Conservation (phyloP, 2,329 filamentous ascomycete species). For the Rhinocladiella similis region DNA sequence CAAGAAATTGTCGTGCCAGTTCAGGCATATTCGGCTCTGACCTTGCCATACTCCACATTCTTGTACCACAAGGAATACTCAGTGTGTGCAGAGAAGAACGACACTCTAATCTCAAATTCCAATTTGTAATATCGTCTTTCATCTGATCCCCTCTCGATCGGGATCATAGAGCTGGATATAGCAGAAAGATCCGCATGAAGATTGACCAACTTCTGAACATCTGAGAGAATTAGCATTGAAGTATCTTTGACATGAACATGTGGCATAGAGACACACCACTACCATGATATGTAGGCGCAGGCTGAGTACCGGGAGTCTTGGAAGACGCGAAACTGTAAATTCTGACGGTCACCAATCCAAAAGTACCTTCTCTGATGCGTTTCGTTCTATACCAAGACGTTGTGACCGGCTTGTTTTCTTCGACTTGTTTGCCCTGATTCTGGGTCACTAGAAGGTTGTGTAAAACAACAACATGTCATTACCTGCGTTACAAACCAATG, state of each 20-base stretch:
- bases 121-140: conserved; percentile 18
- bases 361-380: no score
- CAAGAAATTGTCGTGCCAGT: no score
- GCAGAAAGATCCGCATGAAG: conserved; percentile 20
- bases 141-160: conserved; percentile 16
- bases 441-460: neutral
- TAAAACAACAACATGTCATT: neutral
- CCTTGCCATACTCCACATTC: conserved; percentile 23
- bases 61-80: conserved; percentile 29
- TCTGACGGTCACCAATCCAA: no score
- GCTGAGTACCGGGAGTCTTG: no score
- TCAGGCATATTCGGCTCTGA: conserved; percentile 28
- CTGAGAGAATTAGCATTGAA: conserved; percentile 15
- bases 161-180: conserved; percentile 19
- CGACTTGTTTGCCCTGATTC: conserved; percentile 24
- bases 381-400: no score
- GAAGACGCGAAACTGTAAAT: no score
- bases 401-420: conserved; percentile 19
- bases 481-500: conserved; percentile 30
- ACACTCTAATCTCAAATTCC: conserved; percentile 23
- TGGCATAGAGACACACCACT: neutral
- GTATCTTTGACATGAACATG: no score
- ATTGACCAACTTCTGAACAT: conserved; percentile 23
- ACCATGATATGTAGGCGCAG: neutral
- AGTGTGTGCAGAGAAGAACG: conserved; percentile 27